These are phyloP conservation scores for Microglena sp. DNA, from an alignment of 139 green algal species.

Conservation along the genomic window DNA sequence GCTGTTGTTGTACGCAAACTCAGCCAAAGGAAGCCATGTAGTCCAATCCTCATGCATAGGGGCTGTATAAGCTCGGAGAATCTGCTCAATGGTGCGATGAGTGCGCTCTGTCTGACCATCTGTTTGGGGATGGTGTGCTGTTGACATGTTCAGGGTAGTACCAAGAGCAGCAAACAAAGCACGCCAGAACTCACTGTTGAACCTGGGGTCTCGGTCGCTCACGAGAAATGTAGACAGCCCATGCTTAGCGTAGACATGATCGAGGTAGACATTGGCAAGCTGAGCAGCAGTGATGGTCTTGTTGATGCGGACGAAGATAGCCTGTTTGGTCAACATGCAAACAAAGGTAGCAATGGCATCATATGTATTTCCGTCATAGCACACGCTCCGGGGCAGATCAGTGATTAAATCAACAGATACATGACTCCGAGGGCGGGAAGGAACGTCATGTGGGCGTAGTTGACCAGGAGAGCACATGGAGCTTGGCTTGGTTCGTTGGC, in stretches of 20 bases:
- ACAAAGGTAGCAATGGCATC: conserved; percentile 44
- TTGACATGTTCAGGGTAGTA: background rate
- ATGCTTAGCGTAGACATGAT: conserved; percentile 28
- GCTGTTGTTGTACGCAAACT: conserved; percentile 13
- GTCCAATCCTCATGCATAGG: conserved; percentile 6
- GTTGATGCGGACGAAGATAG: conserved; percentile 26
- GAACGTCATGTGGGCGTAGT: conserved; percentile 30
- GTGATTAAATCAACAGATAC: conserved; percentile 52
- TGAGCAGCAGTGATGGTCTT: conserved; percentile 20
- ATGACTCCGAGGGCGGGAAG: conserved; percentile 21
- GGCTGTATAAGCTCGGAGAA: conserved; percentile 5
- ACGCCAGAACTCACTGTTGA: too few species aligned
- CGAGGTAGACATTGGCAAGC: conserved; percentile 30
- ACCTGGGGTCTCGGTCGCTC: conserved; percentile 38
- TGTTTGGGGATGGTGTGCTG: too few species aligned
- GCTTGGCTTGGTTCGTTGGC: conserved; percentile 26
- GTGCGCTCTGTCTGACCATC: conserved; percentile 3
- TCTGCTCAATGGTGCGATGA: conserved; percentile 11
- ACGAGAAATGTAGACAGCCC: conserved; percentile 36
- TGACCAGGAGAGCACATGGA: conserved; percentile 18
- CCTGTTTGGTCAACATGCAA: conserved; percentile 42
- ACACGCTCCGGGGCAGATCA: conserved; percentile 22
- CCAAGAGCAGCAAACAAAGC: background rate
- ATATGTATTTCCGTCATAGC: conserved; percentile 9
- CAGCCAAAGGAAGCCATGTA: conserved; percentile 1